These are phyloP conservation scores for Secale cereale DNA, from an alignment of 176 grass and related monocot genomes.

Conservation along the genomic window DNA sequence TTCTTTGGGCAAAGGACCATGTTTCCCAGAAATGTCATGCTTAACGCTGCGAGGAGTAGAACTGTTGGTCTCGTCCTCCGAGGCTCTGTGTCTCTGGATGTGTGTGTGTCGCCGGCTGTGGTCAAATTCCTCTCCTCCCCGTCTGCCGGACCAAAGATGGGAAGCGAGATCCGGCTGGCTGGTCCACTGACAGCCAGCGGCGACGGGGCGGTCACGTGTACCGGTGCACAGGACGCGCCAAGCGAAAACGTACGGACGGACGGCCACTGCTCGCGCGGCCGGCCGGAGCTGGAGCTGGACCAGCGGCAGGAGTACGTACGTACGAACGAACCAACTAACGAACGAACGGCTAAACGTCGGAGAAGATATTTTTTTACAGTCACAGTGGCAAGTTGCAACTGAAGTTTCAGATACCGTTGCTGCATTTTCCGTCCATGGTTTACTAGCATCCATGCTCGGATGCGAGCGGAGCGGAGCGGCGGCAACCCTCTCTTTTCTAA, in stretches of 20 bases:
- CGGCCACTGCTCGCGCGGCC: conserved; percentile 19
- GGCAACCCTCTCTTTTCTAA: not conserved
- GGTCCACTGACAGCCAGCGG: conserved; percentile 37
- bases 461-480: not conserved
- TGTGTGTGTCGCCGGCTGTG: not conserved
- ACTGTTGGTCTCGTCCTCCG: not conserved
- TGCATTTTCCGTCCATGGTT: not conserved
- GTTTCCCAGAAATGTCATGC: not conserved
- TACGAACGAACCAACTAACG: not conserved
- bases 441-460: not conserved
- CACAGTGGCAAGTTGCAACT: not conserved
- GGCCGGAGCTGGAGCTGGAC: conserved; percentile 29
- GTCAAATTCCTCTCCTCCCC: conserved; percentile 29
- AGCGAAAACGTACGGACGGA: conserved; percentile 29
- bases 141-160: conserved; percentile 41
- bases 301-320: conserved; percentile 20
- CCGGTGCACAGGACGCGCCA: conserved; percentile 31
- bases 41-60: not conserved
- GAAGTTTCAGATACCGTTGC: not conserved
- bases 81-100: not conserved
- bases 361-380: not conserved
- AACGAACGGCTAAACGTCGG: not conserved
- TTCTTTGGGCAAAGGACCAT: not conserved
- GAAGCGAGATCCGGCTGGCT: conserved; percentile 30
- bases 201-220: conserved; percentile 43